Evolutionary conservation across 768 basidiomycete genomes (phyloP), one percentile per base, ranked within the genome.

Genomic region (Macrocybe gigantea): DNA sequence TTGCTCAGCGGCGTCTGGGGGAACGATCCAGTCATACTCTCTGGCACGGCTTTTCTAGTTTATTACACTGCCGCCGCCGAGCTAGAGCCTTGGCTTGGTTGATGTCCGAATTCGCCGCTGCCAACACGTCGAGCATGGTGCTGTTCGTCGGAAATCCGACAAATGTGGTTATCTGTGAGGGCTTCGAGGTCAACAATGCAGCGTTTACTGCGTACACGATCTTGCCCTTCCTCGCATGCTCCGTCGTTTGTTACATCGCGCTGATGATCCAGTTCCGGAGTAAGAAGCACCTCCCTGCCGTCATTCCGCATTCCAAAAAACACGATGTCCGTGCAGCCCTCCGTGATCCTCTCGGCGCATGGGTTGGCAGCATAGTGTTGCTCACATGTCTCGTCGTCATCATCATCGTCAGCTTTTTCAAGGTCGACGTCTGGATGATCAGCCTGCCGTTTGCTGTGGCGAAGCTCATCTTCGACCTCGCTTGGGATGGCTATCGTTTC

Each of bases 21-120:
- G 9, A 96, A 97, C 60, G 92, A 97, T 64, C 95, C 94, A 0
- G 80, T 98, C 59, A 89, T 97, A 51, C 78, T 98, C 42, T 91
- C 87, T 8, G 93, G 93, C 3, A 96, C 93, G 0, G 85, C 85
- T 2, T 96, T 97, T 64, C 68, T 96, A 33, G 86, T 85, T 5
- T 96, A 97, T 57, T 91, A 93, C 56, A 94, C 93, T 0, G 60
- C 77, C 10, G 85, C 84, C 7, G 75, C 84, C 3, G 72, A 63
- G 11, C 66, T 82, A 22, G 50, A 79, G 38, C 79, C 83, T 0
- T 70, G 2, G 72, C 85, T 1, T 88, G 86, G 87, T 66, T 88
- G 36, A 85, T 86, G 53, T 73, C 84, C 12, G 84, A 88, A 50
- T 88, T 88, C 53, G 81, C 85, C 1, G 84, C 84, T 1, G 88